These are phyloP conservation scores for Scheffersomyces segobiensis DNA, from an alignment of 1,139 yeast species.

Conservation along the genomic window DNA sequence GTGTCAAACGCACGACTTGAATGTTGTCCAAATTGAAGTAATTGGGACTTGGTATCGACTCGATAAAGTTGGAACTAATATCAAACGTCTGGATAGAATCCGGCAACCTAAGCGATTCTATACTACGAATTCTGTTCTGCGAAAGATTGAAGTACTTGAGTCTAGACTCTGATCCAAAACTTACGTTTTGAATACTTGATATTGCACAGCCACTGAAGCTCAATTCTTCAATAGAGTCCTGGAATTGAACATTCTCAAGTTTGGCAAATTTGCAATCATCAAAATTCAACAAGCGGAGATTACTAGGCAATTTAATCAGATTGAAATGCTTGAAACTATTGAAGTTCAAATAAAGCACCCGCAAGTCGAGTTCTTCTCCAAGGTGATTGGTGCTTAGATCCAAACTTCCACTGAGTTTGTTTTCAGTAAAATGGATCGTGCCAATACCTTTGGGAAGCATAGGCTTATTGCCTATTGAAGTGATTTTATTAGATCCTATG, in stretches of 20 bases:
- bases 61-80: not conserved
- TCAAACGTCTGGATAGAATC: not conserved
- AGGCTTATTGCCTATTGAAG: slow-evolving; percentile 10
- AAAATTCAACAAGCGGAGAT: slow-evolving; percentile 18
- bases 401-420: slow-evolving; percentile 13
- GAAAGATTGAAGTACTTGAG: not conserved
- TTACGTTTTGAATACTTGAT: slow-evolving; percentile 11
- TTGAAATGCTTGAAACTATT: slow-evolving; percentile 15
- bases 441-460: slow-evolving; percentile 16
- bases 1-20: slow-evolving; percentile 13
- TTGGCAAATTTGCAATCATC: slow-evolving; percentile 19
- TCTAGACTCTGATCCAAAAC: slow-evolving; percentile 9
- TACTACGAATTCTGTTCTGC: not conserved
- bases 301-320: slow-evolving; percentile 16
- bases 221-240: slow-evolving; percentile 16
- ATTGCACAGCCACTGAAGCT: slow-evolving; percentile 24
- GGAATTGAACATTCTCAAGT: slow-evolving; percentile 12
- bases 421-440: slow-evolving; percentile 25
- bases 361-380: slow-evolving; percentile 15
- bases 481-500: slow-evolving; percentile 21
- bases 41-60: not conserved
- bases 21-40: not conserved
- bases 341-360: slow-evolving; percentile 20
- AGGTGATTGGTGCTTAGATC: slow-evolving; percentile 16
- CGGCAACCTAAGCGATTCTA: not conserved